Percentiles rank a stretch among this genome's conserved stretches.
Conservation (phyloP, 331 rosid genomes). For the Acacia pycnantha region DNA sequence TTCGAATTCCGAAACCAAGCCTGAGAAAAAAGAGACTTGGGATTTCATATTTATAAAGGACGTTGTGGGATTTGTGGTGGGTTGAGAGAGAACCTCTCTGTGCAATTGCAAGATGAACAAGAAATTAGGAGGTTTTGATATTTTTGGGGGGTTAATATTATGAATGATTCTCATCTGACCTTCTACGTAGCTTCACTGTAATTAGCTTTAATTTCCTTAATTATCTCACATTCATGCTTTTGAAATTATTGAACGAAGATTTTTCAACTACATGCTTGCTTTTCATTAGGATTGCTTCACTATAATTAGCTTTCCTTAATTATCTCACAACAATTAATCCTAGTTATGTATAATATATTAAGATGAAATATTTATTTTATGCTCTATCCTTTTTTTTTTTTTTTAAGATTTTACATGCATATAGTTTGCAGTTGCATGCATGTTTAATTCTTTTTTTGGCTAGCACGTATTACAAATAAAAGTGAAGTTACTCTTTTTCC, state of each 20-base stretch:
- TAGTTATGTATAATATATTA: too few relatives aligned
- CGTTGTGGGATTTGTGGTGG: not conserved
- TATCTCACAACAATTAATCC: too few relatives aligned
- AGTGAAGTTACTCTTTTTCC: too few relatives aligned
- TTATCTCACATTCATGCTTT: not conserved
- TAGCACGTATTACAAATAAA: too few relatives aligned
- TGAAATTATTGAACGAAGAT: too few relatives aligned
- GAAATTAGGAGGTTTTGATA: not conserved
- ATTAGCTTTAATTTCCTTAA: not conserved
- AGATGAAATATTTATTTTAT: not conserved
- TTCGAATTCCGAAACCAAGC: slow-evolving; percentile 32
- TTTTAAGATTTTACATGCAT: not conserved
- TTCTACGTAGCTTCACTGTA: not conserved
- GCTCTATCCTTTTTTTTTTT: not conserved
- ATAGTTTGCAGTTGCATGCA: too few relatives aligned
- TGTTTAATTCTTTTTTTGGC: too few relatives aligned
- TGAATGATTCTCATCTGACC: not conserved
- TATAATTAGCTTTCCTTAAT: too few relatives aligned
- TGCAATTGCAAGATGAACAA: not conserved
- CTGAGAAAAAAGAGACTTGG: not conserved
- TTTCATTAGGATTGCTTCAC: too few relatives aligned
- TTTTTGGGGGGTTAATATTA: not conserved
- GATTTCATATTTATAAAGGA: not conserved
- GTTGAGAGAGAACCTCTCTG: slow-evolving; percentile 25
- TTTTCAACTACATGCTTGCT: too few relatives aligned